A percentile compares a stretch with the other conserved stretches of the same genome.
Evolutionary conservation across 2,329 filamentous ascomycete species (phyloP).

Genomic region (Davidsoniella eucalypti): DNA sequence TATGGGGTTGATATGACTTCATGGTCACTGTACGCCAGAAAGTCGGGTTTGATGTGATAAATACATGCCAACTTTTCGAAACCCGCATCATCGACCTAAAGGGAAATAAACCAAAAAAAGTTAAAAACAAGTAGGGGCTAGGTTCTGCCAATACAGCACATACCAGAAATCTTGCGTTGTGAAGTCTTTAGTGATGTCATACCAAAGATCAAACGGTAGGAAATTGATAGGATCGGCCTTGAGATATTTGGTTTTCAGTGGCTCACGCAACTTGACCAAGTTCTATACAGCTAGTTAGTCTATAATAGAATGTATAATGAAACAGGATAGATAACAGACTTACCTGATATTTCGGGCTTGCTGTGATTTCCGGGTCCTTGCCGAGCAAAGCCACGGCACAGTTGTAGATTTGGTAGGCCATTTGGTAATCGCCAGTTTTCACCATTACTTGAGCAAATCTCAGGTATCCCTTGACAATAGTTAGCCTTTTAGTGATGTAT

Average conservation of each 20-base stretch:
- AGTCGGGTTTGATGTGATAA: neutral
- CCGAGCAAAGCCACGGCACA: constrained; percentile 17
- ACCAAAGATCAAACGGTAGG: constrained; percentile 9
- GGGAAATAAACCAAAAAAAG: too few species aligned
- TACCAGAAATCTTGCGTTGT: constrained; percentile 4
- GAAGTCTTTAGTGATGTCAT: constrained; percentile 5
- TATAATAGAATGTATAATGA: neutral
- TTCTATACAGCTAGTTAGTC: constrained; percentile 5
- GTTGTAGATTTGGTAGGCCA: constrained; percentile 25
- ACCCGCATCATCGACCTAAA: neutral
- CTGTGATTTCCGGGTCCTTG: constrained; percentile 11
- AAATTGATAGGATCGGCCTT: constrained; percentile 4
- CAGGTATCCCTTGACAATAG: constrained; percentile 23
- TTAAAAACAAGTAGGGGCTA: neutral
- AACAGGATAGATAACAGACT: neutral
- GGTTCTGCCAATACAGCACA: neutral
- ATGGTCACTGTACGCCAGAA: constrained; percentile 2
- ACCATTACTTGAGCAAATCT: constrained; percentile 25
- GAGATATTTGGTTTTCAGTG: constrained; percentile 3
- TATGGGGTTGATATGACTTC: neutral
- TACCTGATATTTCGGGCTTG: constrained; percentile 1
- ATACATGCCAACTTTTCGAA: constrained; percentile 2
- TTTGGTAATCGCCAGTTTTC: constrained; percentile 22
- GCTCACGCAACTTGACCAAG: constrained; percentile 3
- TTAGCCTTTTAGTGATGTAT: neutral